Conservation (phyloP, 202 grass and related monocot genomes). For the Alloteropsis angusta region DNA sequence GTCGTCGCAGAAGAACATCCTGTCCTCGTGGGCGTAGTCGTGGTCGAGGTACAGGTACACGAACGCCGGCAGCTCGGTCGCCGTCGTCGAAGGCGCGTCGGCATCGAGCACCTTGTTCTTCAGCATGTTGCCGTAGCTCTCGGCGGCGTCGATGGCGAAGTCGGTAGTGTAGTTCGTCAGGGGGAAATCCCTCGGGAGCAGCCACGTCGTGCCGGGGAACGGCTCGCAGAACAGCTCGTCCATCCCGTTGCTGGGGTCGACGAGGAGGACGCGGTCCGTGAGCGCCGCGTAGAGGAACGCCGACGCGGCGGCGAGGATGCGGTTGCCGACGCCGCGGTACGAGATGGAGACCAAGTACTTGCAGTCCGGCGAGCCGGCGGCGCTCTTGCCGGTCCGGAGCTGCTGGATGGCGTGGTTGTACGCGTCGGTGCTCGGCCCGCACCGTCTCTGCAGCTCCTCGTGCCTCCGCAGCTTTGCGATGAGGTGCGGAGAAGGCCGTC, state of each 20-base stretch:
- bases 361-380: conserved; percentile 17
- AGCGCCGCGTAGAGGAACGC: conserved; percentile 42
- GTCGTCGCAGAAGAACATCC: conserved; percentile 67
- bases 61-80: conserved; percentile 27
- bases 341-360: conserved; percentile 5
- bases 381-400: conserved; percentile 30
- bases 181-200: conserved; percentile 59
- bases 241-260: conserved; percentile 15
- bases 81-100: background rate
- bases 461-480: conserved; percentile 32
- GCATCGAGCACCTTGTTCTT: background rate
- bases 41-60: conserved; percentile 60
- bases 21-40: conserved; percentile 33
- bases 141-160: conserved; percentile 23
- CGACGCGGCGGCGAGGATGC: conserved; percentile 27
- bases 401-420: conserved; percentile 31
- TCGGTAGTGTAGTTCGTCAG: background rate
- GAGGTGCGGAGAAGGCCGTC: conserved; percentile 34
- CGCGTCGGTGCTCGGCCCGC: conserved; percentile 34
- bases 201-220: conserved; percentile 41
- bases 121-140: conserved; percentile 52
- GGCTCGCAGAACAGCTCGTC: conserved; percentile 55
- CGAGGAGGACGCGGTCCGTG: conserved; percentile 26
- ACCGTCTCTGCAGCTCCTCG: conserved; percentile 33
- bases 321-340: conserved; percentile 28